These are phyloP conservation scores for Fraxinus dipetala DNA, from an alignment of 305 asterid genomes.

Conservation along the genomic window DNA sequence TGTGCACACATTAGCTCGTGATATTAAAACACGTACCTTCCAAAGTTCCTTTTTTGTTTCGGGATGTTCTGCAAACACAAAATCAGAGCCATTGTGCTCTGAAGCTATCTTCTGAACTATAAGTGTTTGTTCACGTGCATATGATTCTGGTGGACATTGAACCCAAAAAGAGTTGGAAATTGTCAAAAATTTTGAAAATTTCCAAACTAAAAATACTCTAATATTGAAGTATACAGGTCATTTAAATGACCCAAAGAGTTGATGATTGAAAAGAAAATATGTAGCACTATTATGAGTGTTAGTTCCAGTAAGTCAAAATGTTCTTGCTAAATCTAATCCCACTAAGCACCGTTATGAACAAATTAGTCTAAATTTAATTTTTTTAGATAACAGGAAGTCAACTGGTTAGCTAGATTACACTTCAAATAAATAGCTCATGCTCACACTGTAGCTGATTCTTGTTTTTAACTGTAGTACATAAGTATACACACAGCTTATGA, in stretches of 20 bases:
- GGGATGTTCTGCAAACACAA: slow-evolving; percentile 81
- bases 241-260: slow-evolving; percentile 1
- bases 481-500: too few species aligned
- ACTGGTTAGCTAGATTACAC: background rate
- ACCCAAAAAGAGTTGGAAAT: slow-evolving; percentile 19
- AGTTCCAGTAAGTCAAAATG: background rate
- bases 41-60: slow-evolving; percentile 91
- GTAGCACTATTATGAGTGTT: background rate
- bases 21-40: slow-evolving; percentile 49
- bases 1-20: background rate
- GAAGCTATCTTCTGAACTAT: slow-evolving; percentile 89
- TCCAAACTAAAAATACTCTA: background rate
- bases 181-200: background rate
- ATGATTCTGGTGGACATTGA: slow-evolving; percentile 58
- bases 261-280: background rate
- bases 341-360: background rate
- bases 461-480: background rate
- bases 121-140: slow-evolving; percentile 75
- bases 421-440: background rate
- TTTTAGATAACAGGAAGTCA: background rate
- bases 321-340: too few species aligned
- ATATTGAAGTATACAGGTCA: background rate
- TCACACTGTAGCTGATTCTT: background rate
- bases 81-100: slow-evolving; percentile 83
- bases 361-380: background rate